These are phyloP conservation scores for Modicella reniformis DNA, from an alignment of 371 early-diverging fungal species.

Conservation along the genomic window DNA sequence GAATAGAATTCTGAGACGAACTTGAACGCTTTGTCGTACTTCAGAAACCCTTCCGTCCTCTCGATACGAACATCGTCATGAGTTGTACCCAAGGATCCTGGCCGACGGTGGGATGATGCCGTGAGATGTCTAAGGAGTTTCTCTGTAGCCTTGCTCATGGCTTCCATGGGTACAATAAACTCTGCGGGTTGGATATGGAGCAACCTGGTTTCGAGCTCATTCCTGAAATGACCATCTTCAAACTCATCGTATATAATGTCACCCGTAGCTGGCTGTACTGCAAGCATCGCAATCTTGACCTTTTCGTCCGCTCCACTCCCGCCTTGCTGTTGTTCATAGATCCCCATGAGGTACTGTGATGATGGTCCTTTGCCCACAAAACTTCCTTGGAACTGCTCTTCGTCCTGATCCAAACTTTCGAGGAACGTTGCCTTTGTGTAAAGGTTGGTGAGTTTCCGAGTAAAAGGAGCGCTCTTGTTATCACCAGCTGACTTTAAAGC, in stretches of 20 bases:
- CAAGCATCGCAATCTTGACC: conserved; percentile 63
- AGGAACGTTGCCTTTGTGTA: conserved; percentile 85
- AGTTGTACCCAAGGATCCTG: conserved; percentile 11
- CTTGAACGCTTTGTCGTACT: conserved; percentile 62
- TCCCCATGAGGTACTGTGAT: conserved; percentile 64
- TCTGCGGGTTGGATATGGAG: conserved; percentile 82
- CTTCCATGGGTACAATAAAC: conserved; percentile 67
- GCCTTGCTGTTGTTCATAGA: conserved; percentile 66
- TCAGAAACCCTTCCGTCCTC: conserved; percentile 61
- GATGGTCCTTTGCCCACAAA: conserved; percentile 27
- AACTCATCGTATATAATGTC: conserved; percentile 81
- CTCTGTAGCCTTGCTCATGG: conserved; percentile 64
- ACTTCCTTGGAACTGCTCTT: conserved; percentile 35
- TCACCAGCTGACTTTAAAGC: conserved; percentile 83
- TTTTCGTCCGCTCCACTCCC: conserved; percentile 61
- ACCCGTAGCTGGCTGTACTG: conserved; percentile 79
- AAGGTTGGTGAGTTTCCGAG: conserved; percentile 76
- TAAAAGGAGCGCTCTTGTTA: conserved; percentile 79
- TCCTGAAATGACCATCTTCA: conserved; percentile 73
- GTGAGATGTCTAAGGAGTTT: conserved; percentile 60
- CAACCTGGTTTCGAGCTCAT: conserved; percentile 82
- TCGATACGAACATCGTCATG: conserved; percentile 70
- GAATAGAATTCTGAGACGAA: conserved; percentile 68
- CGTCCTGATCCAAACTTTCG: conserved; percentile 70
- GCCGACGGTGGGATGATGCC: conserved; percentile 38